A percentile compares a stretch with the other conserved stretches of the same genome.
phyloP scores from a whole-genome alignment of 176 grass and related monocot genomes.

The Leersia perrieri region DNA sequence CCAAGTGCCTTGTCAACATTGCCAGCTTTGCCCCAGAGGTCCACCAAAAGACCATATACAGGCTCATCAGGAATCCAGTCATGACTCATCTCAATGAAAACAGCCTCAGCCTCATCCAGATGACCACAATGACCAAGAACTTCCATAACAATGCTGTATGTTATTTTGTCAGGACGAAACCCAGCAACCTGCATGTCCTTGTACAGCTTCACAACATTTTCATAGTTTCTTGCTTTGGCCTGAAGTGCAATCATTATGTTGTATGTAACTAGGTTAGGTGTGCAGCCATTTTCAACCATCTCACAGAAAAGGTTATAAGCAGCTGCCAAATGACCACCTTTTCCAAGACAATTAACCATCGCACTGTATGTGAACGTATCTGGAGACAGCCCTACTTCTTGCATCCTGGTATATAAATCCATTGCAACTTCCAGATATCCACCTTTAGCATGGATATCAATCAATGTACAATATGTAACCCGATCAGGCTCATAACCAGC shows the following conservation, averaged over 20 bases:
- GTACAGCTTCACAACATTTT: conserved; percentile 88
- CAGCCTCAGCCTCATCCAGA: conserved; percentile 78
- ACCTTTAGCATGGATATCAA: conserved; percentile 96
- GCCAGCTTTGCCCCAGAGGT: conserved; percentile 94
- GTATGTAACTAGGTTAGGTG: conserved; percentile 92
- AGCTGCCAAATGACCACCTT: conserved; percentile 71
- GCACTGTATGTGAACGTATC: conserved; percentile 97
- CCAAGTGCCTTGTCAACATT: conserved; percentile 74
- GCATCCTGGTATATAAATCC: conserved; percentile 79
- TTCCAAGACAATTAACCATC: conserved; percentile 98
- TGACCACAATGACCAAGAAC: conserved; percentile 78
- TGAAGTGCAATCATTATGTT: conserved; percentile 95
- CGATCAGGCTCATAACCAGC: conserved; percentile 66
- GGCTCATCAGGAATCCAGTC: conserved; percentile 96
- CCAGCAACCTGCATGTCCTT: conserved; percentile 94
- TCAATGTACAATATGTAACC: conserved; percentile 89
- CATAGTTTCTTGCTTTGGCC: conserved; percentile 88
- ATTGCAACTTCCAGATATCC: conserved; percentile 81
- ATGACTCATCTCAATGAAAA: conserved; percentile 78
- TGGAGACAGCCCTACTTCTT: conserved; percentile 69
- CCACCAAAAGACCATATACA: conserved; percentile 86
- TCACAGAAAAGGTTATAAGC: conserved; percentile 86
- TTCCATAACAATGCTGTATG: conserved; percentile 95
- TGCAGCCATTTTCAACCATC: conserved; percentile 89
- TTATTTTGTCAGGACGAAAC: conserved; percentile 96